Conservation (phyloP, 2,329 filamentous ascomycete species). For the Trichoderma afroharzianum region DNA sequence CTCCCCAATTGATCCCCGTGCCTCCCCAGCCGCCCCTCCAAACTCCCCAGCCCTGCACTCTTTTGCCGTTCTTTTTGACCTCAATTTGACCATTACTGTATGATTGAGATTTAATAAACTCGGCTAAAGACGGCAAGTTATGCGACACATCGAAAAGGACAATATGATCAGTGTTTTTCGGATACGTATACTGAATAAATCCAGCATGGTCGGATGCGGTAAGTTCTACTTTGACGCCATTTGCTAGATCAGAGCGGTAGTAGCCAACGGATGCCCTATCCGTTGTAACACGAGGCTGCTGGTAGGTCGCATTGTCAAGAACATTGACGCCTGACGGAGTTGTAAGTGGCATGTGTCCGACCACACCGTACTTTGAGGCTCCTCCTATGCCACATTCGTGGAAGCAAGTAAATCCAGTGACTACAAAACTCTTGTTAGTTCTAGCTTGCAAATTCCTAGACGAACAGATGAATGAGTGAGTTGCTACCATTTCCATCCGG, state of each 20-base stretch:
- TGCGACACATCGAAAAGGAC: constrained; percentile 48
- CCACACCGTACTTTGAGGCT: constrained; percentile 55
- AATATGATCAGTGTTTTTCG: constrained; percentile 36
- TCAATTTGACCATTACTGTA: constrained; percentile 41
- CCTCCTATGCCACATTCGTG: constrained; percentile 57
- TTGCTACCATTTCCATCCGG: constrained; percentile 35
- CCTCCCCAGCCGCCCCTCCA: constrained; percentile 28
- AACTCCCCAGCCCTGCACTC: constrained; percentile 45
- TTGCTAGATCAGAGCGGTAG: constrained; percentile 48
- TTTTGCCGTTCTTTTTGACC: constrained; percentile 34
- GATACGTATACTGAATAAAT: constrained; percentile 51
- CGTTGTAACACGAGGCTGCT: constrained; percentile 37
- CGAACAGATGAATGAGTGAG: background rate
- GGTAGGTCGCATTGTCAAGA: constrained; percentile 47
- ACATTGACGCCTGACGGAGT: constrained; percentile 41
- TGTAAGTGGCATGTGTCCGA: constrained; percentile 46
- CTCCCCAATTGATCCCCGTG: constrained; percentile 13
- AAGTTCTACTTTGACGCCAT: constrained; percentile 47
- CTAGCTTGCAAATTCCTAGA: too few relatives aligned
- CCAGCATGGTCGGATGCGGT: constrained; percentile 47
- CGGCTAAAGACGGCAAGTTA: constrained; percentile 40
- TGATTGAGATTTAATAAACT: constrained; percentile 34
- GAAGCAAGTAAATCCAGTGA: constrained; percentile 50
- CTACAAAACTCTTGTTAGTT: background rate
- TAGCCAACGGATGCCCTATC: constrained; percentile 51